phyloP scores from a whole-genome alignment of 164 flowering plant genomes.

The Malania oleifera region DNA sequence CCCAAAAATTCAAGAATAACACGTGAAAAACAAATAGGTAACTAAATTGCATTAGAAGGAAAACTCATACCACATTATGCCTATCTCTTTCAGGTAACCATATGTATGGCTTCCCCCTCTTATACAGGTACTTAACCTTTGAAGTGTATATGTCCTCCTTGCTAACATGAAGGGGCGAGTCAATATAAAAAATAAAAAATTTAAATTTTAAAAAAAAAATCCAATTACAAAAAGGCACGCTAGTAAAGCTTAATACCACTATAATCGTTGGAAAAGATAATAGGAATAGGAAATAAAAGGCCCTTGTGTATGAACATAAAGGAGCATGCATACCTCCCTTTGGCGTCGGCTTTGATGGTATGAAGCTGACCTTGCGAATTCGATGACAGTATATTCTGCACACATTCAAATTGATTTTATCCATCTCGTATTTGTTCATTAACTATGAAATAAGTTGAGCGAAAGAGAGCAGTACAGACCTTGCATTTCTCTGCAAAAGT shows the following conservation, averaged over 20 bases:
- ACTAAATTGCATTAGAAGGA: background rate
- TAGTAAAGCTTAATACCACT: background rate
- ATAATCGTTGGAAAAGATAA: background rate
- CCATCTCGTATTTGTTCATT: background rate
- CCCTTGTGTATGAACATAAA: background rate
- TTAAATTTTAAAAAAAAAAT: background rate
- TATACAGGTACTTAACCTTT: slow-evolving; percentile 61
- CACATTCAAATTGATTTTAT: background rate
- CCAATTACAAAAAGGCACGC: background rate
- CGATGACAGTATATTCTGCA: slow-evolving; percentile 70
- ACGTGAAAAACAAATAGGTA: too few relatives aligned
- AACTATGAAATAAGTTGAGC: background rate
- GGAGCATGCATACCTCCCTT: slow-evolving; percentile 56
- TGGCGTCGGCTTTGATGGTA: slow-evolving; percentile 76
- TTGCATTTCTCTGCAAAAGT: slow-evolving; percentile 49
- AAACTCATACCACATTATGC: slow-evolving; percentile 67
- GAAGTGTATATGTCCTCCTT: slow-evolving; percentile 62
- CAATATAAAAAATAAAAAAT: slow-evolving; percentile 2
- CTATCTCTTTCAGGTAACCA: slow-evolving; percentile 78
- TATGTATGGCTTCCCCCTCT: slow-evolving; percentile 67
- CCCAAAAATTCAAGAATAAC: background rate
- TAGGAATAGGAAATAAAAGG: background rate
- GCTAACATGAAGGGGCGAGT: slow-evolving; percentile 23
- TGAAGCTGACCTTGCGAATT: slow-evolving; percentile 72
- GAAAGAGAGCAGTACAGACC: slow-evolving; percentile 22